A percentile compares a stretch with the other conserved stretches of the same genome.
phyloP scores from a whole-genome alignment of 306 rosid species.

The Lithocarpus polystachyus region DNA sequence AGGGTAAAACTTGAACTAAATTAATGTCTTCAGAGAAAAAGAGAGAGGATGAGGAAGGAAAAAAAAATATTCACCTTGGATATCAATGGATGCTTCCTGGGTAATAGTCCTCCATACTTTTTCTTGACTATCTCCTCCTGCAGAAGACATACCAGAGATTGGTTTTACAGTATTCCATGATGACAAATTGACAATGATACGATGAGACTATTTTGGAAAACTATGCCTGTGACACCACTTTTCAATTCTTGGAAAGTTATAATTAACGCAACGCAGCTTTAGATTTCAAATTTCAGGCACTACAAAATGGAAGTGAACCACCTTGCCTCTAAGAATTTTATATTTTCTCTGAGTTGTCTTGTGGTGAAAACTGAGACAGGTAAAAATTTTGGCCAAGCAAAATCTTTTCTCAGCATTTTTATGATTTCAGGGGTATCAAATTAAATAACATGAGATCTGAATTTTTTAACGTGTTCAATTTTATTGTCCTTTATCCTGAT shows the following conservation, averaged over 20 bases:
- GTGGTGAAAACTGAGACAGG: neutral
- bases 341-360: neutral
- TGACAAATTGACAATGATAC: slow-evolving; percentile 11
- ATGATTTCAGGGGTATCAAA: neutral
- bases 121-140: slow-evolving; percentile 80
- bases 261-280: neutral
- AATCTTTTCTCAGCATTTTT: neutral
- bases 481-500: neutral
- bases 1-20: neutral
- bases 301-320: neutral
- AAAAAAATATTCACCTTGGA: slow-evolving; percentile 61
- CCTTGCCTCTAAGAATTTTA: neutral
- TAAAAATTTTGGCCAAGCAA: neutral
- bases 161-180: slow-evolving; percentile 13
- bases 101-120: slow-evolving; percentile 89
- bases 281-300: neutral
- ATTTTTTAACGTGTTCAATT: neutral
- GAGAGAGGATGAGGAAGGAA: neutral
- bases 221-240: neutral
- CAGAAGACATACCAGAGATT: slow-evolving; percentile 24
- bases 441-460: neutral
- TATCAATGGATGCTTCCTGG: slow-evolving; percentile 90
- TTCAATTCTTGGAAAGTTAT: slow-evolving; percentile 12
- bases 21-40: neutral
- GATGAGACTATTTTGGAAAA: neutral